phyloP scores from a whole-genome alignment of 2,329 filamentous ascomycete species.

The Claviceps purpurea region DNA sequence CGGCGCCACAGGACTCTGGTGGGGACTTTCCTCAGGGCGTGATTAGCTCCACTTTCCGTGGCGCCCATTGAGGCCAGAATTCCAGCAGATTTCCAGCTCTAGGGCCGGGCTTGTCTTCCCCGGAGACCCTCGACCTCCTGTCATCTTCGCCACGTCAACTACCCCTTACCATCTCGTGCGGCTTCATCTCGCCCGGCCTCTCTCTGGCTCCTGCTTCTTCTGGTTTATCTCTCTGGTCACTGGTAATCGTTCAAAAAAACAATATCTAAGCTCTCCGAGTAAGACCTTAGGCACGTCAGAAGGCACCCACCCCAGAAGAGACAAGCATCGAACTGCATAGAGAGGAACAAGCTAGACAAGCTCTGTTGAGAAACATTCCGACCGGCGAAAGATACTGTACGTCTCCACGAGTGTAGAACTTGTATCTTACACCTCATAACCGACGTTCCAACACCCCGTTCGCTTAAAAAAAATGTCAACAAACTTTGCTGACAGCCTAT shows the following conservation, averaged over 20 bases:
- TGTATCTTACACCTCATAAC: not conserved
- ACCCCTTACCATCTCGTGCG: constrained; percentile 12
- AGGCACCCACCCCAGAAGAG: constrained; percentile 1
- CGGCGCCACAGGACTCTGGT: not conserved
- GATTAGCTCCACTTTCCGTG: not conserved
- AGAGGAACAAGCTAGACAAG: not conserved
- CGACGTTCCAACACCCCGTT: too few species aligned
- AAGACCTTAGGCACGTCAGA: constrained; percentile 26
- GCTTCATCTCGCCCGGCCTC: constrained; percentile 10
- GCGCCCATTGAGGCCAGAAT: constrained; percentile 10
- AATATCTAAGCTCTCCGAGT: constrained; percentile 20
- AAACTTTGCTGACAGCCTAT: not conserved
- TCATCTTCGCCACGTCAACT: constrained; percentile 16
- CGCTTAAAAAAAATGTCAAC: not conserved
- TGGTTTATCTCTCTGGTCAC: constrained; percentile 28
- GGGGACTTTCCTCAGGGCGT: not conserved
- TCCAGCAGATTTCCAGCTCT: not conserved
- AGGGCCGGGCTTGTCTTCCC: constrained; percentile 4
- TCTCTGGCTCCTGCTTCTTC: constrained; percentile 21
- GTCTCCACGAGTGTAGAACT: not conserved
- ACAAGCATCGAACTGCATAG: constrained; percentile 1
- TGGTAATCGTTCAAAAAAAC: constrained; percentile 17
- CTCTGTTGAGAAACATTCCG: not conserved
- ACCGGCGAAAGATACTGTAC: not conserved
- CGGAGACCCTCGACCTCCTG: constrained; percentile 27